phyloP scores from a whole-genome alignment of 495 filamentous ascomycete genomes.

The Mycothermus thermophilus region DNA sequence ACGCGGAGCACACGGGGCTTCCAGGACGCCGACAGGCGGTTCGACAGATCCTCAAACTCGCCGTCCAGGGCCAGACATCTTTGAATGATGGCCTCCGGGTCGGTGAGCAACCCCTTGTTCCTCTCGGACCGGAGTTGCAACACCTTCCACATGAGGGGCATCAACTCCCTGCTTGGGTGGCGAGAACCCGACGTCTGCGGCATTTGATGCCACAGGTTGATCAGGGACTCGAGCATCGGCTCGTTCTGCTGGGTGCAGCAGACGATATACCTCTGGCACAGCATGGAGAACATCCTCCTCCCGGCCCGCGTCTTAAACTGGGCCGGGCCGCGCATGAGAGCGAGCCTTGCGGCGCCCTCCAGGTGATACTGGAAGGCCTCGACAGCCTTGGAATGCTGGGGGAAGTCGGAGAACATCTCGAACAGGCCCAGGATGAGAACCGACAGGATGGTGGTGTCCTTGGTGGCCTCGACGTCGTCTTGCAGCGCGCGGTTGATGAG shows the following conservation, averaged over 20 bases:
- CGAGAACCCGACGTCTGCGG: slow-evolving; percentile 9
- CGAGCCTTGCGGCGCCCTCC: slow-evolving; percentile 42
- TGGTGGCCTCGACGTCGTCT: slow-evolving; percentile 39
- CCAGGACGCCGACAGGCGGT: slow-evolving; percentile 27
- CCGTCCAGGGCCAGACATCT: slow-evolving; percentile 37
- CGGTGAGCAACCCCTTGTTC: slow-evolving; percentile 20
- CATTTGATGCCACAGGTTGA: slow-evolving; percentile 26
- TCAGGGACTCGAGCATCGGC: slow-evolving; percentile 23
- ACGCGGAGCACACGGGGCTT: slow-evolving; percentile 20
- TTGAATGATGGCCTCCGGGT: slow-evolving; percentile 32
- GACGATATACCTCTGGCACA: slow-evolving; percentile 33
- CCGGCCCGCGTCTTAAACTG: slow-evolving; percentile 45
- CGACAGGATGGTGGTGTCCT: slow-evolving; percentile 48
- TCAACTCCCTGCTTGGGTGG: slow-evolving; percentile 17
- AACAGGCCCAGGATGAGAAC: slow-evolving; percentile 48
- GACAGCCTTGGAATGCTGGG: slow-evolving; percentile 28
- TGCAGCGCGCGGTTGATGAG: slow-evolving; percentile 40
- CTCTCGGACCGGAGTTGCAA: slow-evolving; percentile 33
- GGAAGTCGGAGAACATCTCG: slow-evolving; percentile 37
- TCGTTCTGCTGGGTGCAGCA: slow-evolving; percentile 26
- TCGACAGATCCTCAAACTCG: slow-evolving; percentile 33
- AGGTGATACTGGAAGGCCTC: slow-evolving; percentile 47
- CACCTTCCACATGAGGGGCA: slow-evolving; percentile 28
- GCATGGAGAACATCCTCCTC: slow-evolving; percentile 42
- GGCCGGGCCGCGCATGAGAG: slow-evolving; percentile 40